Evolutionary conservation across 768 basidiomycete genomes (phyloP), one percentile per base, ranked within the genome.

Genomic region (Russula abietina): DNA sequence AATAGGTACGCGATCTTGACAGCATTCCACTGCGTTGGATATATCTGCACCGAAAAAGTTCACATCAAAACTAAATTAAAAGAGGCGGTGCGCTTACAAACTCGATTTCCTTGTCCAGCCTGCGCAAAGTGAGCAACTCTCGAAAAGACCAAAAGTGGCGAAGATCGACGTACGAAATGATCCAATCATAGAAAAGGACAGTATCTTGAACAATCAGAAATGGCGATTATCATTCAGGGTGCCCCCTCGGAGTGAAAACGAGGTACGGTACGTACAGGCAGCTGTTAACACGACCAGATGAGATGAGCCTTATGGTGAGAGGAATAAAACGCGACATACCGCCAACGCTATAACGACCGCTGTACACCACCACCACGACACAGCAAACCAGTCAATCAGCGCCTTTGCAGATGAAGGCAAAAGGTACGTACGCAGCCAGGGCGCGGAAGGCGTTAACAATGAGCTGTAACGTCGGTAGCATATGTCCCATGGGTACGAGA

Each of bases 141-240:
- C n/a, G 17, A 17, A 36, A 7, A 39, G 51, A 26, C 19, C 9
- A 39, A 48, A 46, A 54, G 52, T 0, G 17, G 45, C 5, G 53
- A 38, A 9, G 38, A 39, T 49, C 11, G 14, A 67, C 67, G 57
- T 26, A 67, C 67, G 60, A 57, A 22, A 57, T 61, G 33, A 67
- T 45, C 67, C 67, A 67, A 51, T 67, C 67, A 54, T 67, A 67
- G 46, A 67, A 57, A 24, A 61, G 52, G 36, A 67, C n/a, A 19
- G 49, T 55, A 12, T 67, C 67, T 67, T 67, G 33, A 17, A 24
- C 22, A 19, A 17, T 19, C 22, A 19, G 17, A 33, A n/a, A 36
- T 17, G 19, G 4, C 4, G 32, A 59, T 60, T 5, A 55, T 49
- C 24, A 55, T 33, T 46, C 26, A 22, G 11, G 24, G 41, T 5